A percentile compares a stretch with the other conserved stretches of the same genome.
Conservation (phyloP, 2,329 filamentous ascomycete species). For the Colletotrichum tabaci region DNA sequence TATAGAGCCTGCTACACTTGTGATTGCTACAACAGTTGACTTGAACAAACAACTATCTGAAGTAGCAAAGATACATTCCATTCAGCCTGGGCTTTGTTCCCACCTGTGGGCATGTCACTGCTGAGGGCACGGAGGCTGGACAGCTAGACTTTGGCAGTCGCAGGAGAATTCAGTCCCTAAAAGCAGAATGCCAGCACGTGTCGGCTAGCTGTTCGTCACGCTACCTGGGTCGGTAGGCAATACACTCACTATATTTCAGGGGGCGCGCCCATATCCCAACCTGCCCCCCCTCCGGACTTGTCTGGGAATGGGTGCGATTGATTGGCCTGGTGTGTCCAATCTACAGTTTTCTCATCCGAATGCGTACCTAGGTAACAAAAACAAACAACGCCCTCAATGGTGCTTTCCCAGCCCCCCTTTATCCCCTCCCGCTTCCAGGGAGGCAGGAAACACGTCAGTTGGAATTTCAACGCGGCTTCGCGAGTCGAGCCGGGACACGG, state of each 20-base stretch:
- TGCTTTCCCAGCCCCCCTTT: conserved; percentile 12
- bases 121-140: conserved; percentile 1
- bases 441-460: not conserved
- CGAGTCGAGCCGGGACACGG: not conserved
- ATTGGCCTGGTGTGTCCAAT: not conserved
- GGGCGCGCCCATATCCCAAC: too few relatives aligned
- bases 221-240: too few relatives aligned
- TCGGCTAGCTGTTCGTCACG: not conserved
- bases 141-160: not conserved
- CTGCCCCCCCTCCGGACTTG: not conserved
- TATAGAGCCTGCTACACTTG: too few relatives aligned
- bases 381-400: conserved; percentile 14
- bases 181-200: not conserved
- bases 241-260: too few relatives aligned
- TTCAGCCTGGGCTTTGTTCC: conserved; percentile 1
- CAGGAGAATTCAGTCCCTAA: not conserved
- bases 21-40: too few relatives aligned
- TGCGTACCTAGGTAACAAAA: not conserved
- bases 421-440: conserved; percentile 1
- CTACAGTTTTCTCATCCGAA: not conserved
- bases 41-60: too few relatives aligned
- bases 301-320: not conserved
- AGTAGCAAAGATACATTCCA: not conserved
- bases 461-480: conserved; percentile 6
- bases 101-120: not conserved